A percentile compares a stretch with the other conserved stretches of the same genome.
Evolutionary conservation across 1,284 basidiomycete genomes (phyloP).

Genomic region (Apiotrichum veenhuisii): DNA sequence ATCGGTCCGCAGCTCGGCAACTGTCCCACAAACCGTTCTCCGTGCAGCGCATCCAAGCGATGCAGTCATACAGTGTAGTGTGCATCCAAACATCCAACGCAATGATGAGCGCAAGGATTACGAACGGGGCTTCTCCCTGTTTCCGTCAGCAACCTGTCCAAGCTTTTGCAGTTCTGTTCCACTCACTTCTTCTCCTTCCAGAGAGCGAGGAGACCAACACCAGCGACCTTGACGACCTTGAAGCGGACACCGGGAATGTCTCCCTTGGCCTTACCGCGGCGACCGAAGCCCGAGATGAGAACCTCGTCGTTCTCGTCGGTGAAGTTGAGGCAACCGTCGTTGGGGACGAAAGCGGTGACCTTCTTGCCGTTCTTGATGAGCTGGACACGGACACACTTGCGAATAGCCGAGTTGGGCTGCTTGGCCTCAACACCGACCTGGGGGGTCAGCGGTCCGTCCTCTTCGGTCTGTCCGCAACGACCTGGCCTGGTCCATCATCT

Average conservation of each 20-base stretch:
- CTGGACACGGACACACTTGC: slow-evolving; percentile 99
- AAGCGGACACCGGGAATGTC: slow-evolving; percentile 74
- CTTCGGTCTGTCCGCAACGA: background rate
- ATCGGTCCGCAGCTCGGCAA: too few species aligned
- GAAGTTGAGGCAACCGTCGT: slow-evolving; percentile 99
- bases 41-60: slow-evolving; percentile 2
- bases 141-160: slow-evolving; percentile 3
- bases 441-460: background rate
- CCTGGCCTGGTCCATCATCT: background rate
- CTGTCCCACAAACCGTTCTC: background rate
- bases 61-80: slow-evolving; percentile 27
- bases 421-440: slow-evolving; percentile 62
- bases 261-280: slow-evolving; percentile 81
- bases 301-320: slow-evolving; percentile 98
- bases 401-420: slow-evolving; percentile 98
- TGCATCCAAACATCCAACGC: slow-evolving; percentile 19
- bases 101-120: slow-evolving; percentile 50
- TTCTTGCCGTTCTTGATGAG: slow-evolving; percentile 99
- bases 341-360: slow-evolving; percentile 85
- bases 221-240: slow-evolving; percentile 99
- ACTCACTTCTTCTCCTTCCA: slow-evolving; percentile 97
- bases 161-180: slow-evolving; percentile 1
- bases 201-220: slow-evolving; percentile 93
- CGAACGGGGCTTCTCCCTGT: slow-evolving; percentile 84
- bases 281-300: slow-evolving; percentile 99